Conservation (phyloP, 129 eudicot genomes). For the Deinandra increscens region DNA sequence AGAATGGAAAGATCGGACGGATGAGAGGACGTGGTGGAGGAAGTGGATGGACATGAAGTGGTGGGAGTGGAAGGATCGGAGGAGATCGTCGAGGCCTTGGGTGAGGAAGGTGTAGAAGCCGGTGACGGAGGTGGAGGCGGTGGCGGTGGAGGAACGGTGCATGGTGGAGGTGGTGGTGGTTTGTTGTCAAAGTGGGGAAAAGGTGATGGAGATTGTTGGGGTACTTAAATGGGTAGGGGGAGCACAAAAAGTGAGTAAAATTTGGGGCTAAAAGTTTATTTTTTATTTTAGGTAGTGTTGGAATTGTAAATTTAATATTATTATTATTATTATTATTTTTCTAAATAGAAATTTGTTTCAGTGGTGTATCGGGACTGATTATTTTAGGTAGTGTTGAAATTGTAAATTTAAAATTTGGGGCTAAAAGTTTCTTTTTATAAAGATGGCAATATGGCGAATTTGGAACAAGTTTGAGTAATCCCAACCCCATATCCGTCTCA, state of each 20-base stretch:
- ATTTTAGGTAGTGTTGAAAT: no score
- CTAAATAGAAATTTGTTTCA: no score
- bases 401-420: no score
- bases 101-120: constrained; percentile 58
- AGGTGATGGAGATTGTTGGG: constrained; percentile 47
- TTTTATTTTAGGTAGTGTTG: constrained; percentile 24
- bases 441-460: no score
- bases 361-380: no score
- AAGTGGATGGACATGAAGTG: constrained; percentile 74
- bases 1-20: constrained; percentile 59
- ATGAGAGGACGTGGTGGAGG: constrained; percentile 55
- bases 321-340: no score
- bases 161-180: constrained; percentile 5
- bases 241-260: constrained; percentile 31
- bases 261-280: constrained; percentile 20
- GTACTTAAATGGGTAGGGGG: constrained; percentile 33
- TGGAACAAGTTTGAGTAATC: no score
- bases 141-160: constrained; percentile 26
- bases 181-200: constrained; percentile 29
- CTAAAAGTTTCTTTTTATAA: no score
- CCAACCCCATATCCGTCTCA: no score
- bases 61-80: constrained; percentile 49
- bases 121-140: constrained; percentile 51
- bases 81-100: constrained; percentile 63
- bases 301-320: constrained; percentile 19